Evolutionary conservation across 768 basidiomycete species (phyloP).

Genomic region (Termitomyces sp.): DNA sequence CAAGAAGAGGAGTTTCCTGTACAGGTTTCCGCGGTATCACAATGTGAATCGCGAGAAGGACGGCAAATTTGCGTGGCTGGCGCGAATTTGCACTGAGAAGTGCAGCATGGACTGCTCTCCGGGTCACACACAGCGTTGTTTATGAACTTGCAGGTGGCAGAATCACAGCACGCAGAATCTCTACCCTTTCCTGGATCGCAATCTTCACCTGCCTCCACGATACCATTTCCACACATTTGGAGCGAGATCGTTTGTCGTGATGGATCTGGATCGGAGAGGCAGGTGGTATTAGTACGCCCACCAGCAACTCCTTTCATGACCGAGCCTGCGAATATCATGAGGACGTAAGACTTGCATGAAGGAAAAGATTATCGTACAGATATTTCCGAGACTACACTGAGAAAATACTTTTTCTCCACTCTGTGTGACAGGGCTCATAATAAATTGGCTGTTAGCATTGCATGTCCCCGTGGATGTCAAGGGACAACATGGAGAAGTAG

Average conservation of each 20-base stretch:
- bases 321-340: constrained; percentile 40
- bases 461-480: constrained; percentile 47
- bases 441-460: constrained; percentile 59
- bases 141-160: constrained; percentile 69
- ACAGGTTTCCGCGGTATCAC: constrained; percentile 72
- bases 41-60: constrained; percentile 55
- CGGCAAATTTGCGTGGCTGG: constrained; percentile 66
- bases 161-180: constrained; percentile 67
- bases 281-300: constrained; percentile 52
- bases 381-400: constrained; percentile 76
- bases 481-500: constrained; percentile 64
- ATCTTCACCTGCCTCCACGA: constrained; percentile 78
- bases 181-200: constrained; percentile 74
- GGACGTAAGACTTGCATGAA: not conserved
- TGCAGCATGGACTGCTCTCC: constrained; percentile 71
- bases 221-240: constrained; percentile 80
- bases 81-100: constrained; percentile 61
- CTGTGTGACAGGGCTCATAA: constrained; percentile 81
- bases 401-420: constrained; percentile 66
- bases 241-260: constrained; percentile 46
- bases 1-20: constrained; percentile 71
- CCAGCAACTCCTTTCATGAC: constrained; percentile 46
- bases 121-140: constrained; percentile 75
- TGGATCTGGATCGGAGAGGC: constrained; percentile 57
- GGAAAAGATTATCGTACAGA: constrained; percentile 46